Evolutionary conservation across 2,329 filamentous ascomycete species (phyloP).

Genomic region (Apiospora koreana): DNA sequence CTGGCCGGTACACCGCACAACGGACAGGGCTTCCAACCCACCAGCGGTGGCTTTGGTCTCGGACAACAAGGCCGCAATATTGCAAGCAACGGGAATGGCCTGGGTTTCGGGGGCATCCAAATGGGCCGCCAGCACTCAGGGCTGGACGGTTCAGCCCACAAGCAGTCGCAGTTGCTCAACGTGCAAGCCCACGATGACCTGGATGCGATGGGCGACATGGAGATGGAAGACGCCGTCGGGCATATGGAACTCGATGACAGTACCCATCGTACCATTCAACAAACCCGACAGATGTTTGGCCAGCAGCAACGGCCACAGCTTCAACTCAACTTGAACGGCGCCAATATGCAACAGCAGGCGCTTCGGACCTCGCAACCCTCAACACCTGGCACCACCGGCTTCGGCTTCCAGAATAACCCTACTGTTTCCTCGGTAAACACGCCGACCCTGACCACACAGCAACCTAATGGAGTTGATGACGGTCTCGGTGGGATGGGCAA

Average conservation of each 20-base stretch:
- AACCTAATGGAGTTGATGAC: slow-evolving; percentile 71
- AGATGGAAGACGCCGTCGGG: slow-evolving; percentile 84
- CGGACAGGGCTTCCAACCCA: slow-evolving; percentile 27
- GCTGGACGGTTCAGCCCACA: slow-evolving; percentile 35
- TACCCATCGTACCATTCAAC: slow-evolving; percentile 64
- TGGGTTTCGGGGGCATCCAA: slow-evolving; percentile 35
- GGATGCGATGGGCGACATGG: slow-evolving; percentile 91
- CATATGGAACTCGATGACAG: slow-evolving; percentile 64
- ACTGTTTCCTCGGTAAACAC: slow-evolving; percentile 98
- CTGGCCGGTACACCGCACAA: slow-evolving; percentile 28
- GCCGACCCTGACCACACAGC: slow-evolving; percentile 81
- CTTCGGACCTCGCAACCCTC: slow-evolving; percentile 83
- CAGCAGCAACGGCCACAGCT: slow-evolving; percentile 70
- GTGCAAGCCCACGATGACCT: slow-evolving; percentile 62
- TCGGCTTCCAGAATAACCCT: slow-evolving; percentile 86
- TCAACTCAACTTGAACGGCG: slow-evolving; percentile 79
- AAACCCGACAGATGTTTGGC: slow-evolving; percentile 65
- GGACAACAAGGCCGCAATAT: slow-evolving; percentile 29
- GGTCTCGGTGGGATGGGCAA: slow-evolving; percentile 60
- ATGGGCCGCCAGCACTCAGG: slow-evolving; percentile 38
- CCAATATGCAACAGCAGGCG: slow-evolving; percentile 74
- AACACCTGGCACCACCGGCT: slow-evolving; percentile 76
- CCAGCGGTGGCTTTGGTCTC: slow-evolving; percentile 27
- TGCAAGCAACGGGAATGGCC: slow-evolving; percentile 18
- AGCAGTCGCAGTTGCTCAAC: slow-evolving; percentile 44